phyloP scores from a whole-genome alignment of 345 rosid genomes.

The Populus tremula region DNA sequence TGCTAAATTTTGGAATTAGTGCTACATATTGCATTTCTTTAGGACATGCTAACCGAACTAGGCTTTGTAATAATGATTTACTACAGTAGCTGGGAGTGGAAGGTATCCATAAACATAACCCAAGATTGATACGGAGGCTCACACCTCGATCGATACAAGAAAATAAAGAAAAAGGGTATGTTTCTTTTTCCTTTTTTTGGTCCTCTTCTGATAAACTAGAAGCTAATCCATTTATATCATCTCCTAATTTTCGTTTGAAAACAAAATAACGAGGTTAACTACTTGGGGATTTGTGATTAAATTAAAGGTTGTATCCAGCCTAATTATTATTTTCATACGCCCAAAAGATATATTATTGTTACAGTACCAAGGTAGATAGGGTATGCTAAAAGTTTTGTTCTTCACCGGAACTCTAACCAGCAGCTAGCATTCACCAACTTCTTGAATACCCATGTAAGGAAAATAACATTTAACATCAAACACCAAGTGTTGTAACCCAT shows the following conservation, averaged over 20 bases:
- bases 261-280: no score
- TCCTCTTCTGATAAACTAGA: no score
- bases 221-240: no score
- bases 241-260: no score
- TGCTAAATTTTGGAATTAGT: no score
- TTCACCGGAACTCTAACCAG: not conserved
- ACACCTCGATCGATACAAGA: no score
- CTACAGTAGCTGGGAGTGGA: not conserved
- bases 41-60: not conserved
- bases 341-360: not conserved
- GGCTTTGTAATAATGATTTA: conserved; percentile 2
- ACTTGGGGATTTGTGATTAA: not conserved
- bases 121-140: not conserved
- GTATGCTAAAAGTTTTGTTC: not conserved
- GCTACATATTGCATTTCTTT: no score
- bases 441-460: no score
- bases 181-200: no score
- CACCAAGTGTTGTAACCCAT: no score
- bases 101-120: not conserved
- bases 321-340: not conserved
- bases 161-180: no score
- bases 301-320: no score
- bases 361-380: not conserved
- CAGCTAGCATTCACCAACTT: not conserved
- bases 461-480: not conserved